Evolutionary conservation across 306 rosid genomes (phyloP), one percentile per base, ranked within the genome.

Genomic region (Cyclanthera cordifolia): DNA sequence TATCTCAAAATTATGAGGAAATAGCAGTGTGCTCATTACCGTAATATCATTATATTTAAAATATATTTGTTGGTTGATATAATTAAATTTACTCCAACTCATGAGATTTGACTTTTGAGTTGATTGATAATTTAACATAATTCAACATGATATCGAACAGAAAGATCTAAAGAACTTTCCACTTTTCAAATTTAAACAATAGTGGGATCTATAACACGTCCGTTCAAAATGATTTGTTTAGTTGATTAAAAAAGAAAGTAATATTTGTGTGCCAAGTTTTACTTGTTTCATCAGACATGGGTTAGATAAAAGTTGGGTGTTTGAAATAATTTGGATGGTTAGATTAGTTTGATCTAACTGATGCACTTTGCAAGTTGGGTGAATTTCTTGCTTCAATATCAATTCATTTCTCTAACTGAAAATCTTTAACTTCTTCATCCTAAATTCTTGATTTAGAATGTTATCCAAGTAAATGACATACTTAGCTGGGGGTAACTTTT

Each of bases 301-400:
- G 52, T 66, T 66, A 64, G 52, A 61, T 63, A 5, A 6, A 52
- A 45, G 70, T 65, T 65, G 70, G 52, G 70, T 65, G 53, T 65
- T 45, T 65, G 53, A 45, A 64, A 64, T 43, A 34, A 64, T 64
- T 64, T 64, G 53, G 70, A 64, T 23, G 11, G 70, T 41, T 39
- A 46, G 68, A 61, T 61, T 61, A 19, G 30, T 66, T 66, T 66
- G 41, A 65, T 65, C 37, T n/a, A 23, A 45, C 70, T 23, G 37
- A n/a, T n/a, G n/a, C n/a, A n/a, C n/a, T n/a, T 1, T 65, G 53
- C 11, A 37, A 64, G 71, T 66, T 66, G 37, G 71, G 55, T 66
- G 55, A 66, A 66, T 15, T 66, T 46, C 16, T 66, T 46, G 54
- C 71, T 66, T 66, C 53, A 15, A 24, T 21, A 6, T 66, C 39